A percentile compares a stretch with the other conserved stretches of the same genome.
Evolutionary conservation across 306 rosid genomes (phyloP).

Genomic region (Prunus mongolica): DNA sequence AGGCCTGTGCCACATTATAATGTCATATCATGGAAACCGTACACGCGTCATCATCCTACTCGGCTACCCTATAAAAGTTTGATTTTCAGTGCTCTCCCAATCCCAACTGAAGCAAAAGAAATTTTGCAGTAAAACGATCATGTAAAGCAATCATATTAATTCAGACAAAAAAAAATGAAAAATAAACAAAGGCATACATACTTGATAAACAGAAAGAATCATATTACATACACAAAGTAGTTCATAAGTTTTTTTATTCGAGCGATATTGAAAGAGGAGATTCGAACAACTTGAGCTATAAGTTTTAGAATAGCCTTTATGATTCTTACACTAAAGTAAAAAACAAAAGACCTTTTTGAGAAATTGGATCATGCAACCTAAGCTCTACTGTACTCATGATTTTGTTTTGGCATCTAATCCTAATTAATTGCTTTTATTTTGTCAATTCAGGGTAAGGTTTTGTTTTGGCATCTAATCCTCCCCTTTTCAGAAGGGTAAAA

Average conservation of each 20-base stretch:
- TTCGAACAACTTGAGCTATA: too few species aligned
- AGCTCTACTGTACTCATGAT: background rate
- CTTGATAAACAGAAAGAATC: slow-evolving; percentile 7
- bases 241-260: background rate
- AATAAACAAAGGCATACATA: background rate
- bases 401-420: background rate
- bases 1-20: background rate
- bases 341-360: background rate
- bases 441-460: background rate
- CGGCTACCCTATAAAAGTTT: background rate
- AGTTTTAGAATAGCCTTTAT: too few species aligned
- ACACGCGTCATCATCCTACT: slow-evolving; percentile 15
- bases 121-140: slow-evolving; percentile 14
- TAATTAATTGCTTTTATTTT: background rate
- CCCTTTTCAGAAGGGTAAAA: too few species aligned
- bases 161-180: background rate
- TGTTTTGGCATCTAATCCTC: too few species aligned
- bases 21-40: slow-evolving; percentile 17
- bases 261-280: too few species aligned
- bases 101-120: slow-evolving; percentile 12
- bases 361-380: background rate
- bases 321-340: too few species aligned
- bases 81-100: background rate
- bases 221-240: background rate
- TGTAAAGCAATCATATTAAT: slow-evolving; percentile 19